Percentiles rank a stretch among this genome's conserved stretches.
Conservation (phyloP, 108 stramenopile species). For the Nitzschia sp. region DNA sequence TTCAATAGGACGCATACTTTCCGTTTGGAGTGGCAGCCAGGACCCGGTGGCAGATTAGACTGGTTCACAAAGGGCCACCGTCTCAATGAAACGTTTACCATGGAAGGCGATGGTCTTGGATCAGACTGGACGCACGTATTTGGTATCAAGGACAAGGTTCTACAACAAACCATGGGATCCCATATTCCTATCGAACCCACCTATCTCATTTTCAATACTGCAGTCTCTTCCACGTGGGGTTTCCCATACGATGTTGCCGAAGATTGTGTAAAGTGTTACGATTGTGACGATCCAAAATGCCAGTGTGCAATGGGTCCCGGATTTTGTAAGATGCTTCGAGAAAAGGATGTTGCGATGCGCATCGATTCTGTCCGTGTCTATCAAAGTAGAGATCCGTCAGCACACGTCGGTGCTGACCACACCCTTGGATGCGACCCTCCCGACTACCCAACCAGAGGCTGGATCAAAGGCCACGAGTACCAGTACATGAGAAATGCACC, state of each 20-base stretch:
- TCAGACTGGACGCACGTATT: constrained; percentile 83
- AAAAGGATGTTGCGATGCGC: constrained; percentile 72
- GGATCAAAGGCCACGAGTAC: constrained; percentile 86
- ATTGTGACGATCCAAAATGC: constrained; percentile 90
- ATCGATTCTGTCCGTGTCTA: constrained; percentile 90
- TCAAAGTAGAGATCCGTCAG: constrained; percentile 71
- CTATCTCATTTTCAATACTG: constrained; percentile 93
- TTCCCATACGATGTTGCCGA: constrained; percentile 86
- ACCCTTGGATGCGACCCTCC: constrained; percentile 88
- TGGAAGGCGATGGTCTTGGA: constrained; percentile 74
- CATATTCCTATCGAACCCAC: constrained; percentile 93
- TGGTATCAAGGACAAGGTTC: constrained; percentile 61
- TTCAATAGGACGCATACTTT: constrained; percentile 88
- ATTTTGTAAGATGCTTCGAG: constrained; percentile 87
- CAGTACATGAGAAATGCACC: constrained; percentile 79
- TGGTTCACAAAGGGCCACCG: constrained; percentile 89
- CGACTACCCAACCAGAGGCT: constrained; percentile 84
- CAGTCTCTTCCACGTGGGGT: constrained; percentile 93
- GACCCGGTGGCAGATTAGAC: constrained; percentile 79
- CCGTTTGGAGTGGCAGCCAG: constrained; percentile 94
- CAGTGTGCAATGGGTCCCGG: constrained; percentile 80
- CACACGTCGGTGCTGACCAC: constrained; percentile 57
- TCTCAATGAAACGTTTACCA: constrained; percentile 53
- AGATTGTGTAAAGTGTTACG: constrained; percentile 87
- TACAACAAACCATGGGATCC: constrained; percentile 74